Conservation (phyloP, 371 early-diverging fungal genomes). For the Homolaphlyctis polyrhiza region DNA sequence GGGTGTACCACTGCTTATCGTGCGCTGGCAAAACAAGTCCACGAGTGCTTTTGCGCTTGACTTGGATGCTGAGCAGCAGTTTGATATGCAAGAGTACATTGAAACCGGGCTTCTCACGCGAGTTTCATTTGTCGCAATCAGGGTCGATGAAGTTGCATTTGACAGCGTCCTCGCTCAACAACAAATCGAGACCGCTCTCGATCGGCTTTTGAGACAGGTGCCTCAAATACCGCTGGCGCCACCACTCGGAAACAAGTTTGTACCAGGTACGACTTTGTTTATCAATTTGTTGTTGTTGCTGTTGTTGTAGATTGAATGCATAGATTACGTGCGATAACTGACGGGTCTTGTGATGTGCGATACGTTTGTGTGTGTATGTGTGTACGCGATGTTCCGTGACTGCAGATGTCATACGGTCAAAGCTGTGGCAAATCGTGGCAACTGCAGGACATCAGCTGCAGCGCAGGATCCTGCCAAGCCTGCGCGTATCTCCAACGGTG, state of each 20-base stretch:
- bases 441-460: not conserved
- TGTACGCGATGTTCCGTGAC: not conserved
- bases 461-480: not conserved
- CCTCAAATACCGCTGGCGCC: not conserved
- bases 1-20: slow-evolving; percentile 17
- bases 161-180: not conserved
- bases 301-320: too few species aligned
- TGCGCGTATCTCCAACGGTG: not conserved
- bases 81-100: slow-evolving; percentile 1
- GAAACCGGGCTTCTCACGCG: slow-evolving; percentile 9
- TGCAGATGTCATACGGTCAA: not conserved
- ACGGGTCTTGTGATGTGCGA: not conserved
- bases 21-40: slow-evolving; percentile 17
- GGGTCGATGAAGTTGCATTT: not conserved
- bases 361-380: not conserved
- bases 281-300: too few species aligned
- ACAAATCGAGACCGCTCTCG: not conserved
- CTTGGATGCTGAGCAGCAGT: not conserved
- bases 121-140: not conserved
- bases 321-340: too few species aligned
- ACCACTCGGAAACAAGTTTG: not conserved
- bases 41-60: too few species aligned
- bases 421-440: not conserved
- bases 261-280: too few species aligned
- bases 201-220: not conserved